Percentiles rank a stretch among this genome's conserved stretches.
phyloP scores from a whole-genome alignment of 495 filamentous ascomycete species.

The Friedmanniomyces endolithicus region DNA sequence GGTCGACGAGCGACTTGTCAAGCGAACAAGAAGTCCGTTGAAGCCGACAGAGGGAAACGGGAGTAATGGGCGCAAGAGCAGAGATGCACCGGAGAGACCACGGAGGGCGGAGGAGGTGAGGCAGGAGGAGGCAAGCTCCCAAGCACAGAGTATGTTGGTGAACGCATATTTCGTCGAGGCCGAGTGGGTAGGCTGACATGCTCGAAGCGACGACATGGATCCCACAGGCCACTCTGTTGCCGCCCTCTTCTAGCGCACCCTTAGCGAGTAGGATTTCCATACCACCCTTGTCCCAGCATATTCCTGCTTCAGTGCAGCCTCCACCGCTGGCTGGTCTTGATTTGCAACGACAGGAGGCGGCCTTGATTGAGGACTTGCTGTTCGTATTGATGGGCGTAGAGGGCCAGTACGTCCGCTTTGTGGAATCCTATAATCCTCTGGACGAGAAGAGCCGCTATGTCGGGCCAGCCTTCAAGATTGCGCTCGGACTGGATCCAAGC shows the following conservation, averaged over 20 bases:
- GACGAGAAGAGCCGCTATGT: constrained; percentile 74
- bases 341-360: constrained; percentile 68
- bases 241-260: constrained; percentile 70
- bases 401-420: constrained; percentile 87
- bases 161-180: constrained; percentile 6
- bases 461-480: constrained; percentile 67
- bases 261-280: constrained; percentile 75
- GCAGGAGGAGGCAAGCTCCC: not conserved
- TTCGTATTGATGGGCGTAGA: constrained; percentile 99
- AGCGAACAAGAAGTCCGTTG: constrained; percentile 11
- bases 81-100: not conserved
- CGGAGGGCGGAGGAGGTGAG: constrained; percentile 8
- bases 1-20: constrained; percentile 6
- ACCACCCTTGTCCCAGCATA: constrained; percentile 60
- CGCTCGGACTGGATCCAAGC: constrained; percentile 78
- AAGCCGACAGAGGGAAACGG: constrained; percentile 4
- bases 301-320: constrained; percentile 62
- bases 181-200: constrained; percentile 12
- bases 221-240: constrained; percentile 66
- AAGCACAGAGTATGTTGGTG: constrained; percentile 9
- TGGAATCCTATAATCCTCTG: constrained; percentile 63
- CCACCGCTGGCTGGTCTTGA: constrained; percentile 57
- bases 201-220: constrained; percentile 48
- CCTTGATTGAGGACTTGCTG: constrained; percentile 77
- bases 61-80: constrained; percentile 5